A percentile compares a stretch with the other conserved stretches of the same genome.
These are phyloP conservation scores for Phalaenopsis aphrodite DNA, from an alignment of 106 monocot genomes.

Conservation along the genomic window DNA sequence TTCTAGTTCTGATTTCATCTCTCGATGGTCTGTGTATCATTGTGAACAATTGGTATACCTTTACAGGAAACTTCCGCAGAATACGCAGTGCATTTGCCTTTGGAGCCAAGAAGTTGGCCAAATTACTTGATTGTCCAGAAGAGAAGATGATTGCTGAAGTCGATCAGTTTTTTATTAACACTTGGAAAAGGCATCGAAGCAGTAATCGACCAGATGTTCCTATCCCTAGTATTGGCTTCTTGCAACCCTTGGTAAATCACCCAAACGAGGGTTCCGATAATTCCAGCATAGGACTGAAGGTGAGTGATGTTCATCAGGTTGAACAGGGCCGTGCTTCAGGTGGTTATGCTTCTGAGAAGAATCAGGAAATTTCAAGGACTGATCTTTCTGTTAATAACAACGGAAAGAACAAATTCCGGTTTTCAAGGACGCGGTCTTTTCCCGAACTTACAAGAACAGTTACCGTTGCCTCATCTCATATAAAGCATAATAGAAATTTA, in stretches of 20 bases:
- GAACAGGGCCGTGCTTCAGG: too few species aligned
- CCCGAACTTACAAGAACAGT: constrained; percentile 64
- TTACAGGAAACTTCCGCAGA: constrained; percentile 32
- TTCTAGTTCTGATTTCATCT: too few species aligned
- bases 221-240: constrained; percentile 7
- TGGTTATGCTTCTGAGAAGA: constrained; percentile 20
- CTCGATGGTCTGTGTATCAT: not conserved
- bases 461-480: constrained; percentile 17
- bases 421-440: constrained; percentile 77
- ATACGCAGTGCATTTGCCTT: constrained; percentile 75
- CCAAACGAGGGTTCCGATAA: constrained; percentile 1
- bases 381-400: constrained; percentile 19
- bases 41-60: not conserved
- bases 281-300: constrained; percentile 2
- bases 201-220: constrained; percentile 60
- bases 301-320: too few species aligned
- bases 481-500: constrained; percentile 19
- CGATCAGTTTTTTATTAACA: constrained; percentile 73
- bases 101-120: constrained; percentile 64
- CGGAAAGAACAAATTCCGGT: constrained; percentile 40
- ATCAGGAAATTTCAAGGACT: constrained; percentile 28
- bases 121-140: constrained; percentile 54
- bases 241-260: constrained; percentile 2
- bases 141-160: constrained; percentile 46
- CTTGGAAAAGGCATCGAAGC: constrained; percentile 70